Evolutionary conservation across 192 early-diverging fungal species (phyloP), one percentile per base, ranked within the genome.

Genomic region (Powellomyces hirtus): DNA sequence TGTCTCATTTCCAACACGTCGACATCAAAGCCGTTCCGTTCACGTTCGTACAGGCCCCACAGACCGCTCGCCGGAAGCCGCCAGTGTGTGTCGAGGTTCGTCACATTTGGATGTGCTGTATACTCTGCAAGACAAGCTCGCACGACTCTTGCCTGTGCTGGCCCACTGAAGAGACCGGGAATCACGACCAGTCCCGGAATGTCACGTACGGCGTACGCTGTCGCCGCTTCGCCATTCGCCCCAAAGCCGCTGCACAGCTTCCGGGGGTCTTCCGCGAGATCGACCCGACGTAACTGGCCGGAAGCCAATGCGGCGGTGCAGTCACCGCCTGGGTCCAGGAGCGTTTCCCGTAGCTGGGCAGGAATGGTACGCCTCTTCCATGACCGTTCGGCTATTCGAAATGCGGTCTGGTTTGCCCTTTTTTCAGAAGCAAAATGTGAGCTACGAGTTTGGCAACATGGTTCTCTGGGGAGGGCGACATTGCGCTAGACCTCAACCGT

Each of bases 1-100:
- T 65, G 49, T 27, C 62, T 50, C 31, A 52, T 36, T 2, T 26
- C 51, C 63, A 62, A 8, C 26, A 44, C 10, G 26, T 16, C 4
- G 29, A 13, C 37, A 27, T 58, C 37, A 1, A 30, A 1, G 30
- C 65, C 44, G 1, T 5, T 16, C 8, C 57, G 3, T 18, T 68
- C 38, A 10, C 40, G 58, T 45, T 82, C 84, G 65, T 86, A 74
- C 20, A 79, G 62, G 20, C 77, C 64, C 90, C 87, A 91, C 16
- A 89, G 35, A 6, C 91, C 90, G 30, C 72, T 59, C 0, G 74
- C 51, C 5, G 89, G 89, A 18, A 92, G 60, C 4, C 74, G 55
- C 60, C 92, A 98, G 68, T 94, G 94, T 18, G 94, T 88, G 65
- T 98, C 91, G 2, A 98, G 82, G 75, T 94, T 98, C 40, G 89